These are phyloP conservation scores for Podaxis sp. DNA, from an alignment of 768 basidiomycete species.

Conservation along the genomic window DNA sequence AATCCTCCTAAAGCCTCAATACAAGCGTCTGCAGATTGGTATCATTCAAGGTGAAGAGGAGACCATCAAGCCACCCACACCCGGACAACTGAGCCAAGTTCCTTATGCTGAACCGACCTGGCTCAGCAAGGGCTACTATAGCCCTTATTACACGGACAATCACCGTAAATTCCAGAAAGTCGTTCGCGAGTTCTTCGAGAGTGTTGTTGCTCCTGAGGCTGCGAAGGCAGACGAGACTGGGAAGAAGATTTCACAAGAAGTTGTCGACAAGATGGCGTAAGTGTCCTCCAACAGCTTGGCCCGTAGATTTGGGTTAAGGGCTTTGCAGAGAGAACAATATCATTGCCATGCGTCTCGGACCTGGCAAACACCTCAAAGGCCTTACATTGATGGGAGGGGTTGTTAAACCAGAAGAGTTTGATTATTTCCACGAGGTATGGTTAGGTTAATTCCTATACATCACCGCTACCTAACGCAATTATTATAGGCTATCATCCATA, in stretches of 20 bases:
- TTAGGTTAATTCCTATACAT: background rate
- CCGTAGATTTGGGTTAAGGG: background rate
- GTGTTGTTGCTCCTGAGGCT: conserved; percentile 76
- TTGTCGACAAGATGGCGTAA: conserved; percentile 83
- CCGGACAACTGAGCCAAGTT: conserved; percentile 32
- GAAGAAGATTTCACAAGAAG: conserved; percentile 79
- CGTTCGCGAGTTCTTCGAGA: conserved; percentile 74
- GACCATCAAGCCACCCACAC: conserved; percentile 26
- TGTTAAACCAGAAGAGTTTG: conserved; percentile 80
- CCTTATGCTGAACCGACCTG: conserved; percentile 36
- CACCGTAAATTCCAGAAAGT: conserved; percentile 76
- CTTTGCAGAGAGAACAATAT: conserved; percentile 67
- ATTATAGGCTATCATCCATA: conserved; percentile 68
- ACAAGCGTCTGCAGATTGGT: conserved; percentile 32
- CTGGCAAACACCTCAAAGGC: conserved; percentile 85
- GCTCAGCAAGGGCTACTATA: conserved; percentile 31
- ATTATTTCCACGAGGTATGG: conserved; percentile 88
- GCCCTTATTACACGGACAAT: conserved; percentile 37
- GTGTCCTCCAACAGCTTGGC: conserved; percentile 22
- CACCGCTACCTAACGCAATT: background rate
- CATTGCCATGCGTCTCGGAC: conserved; percentile 88
- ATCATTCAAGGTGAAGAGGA: conserved; percentile 29
- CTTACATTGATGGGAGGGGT: conserved; percentile 72
- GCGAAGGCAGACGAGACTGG: conserved; percentile 81
- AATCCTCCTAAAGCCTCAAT: conserved; percentile 31